Conservation (phyloP, 805 yeast species). For the Cyberlindnera suaveolens region DNA sequence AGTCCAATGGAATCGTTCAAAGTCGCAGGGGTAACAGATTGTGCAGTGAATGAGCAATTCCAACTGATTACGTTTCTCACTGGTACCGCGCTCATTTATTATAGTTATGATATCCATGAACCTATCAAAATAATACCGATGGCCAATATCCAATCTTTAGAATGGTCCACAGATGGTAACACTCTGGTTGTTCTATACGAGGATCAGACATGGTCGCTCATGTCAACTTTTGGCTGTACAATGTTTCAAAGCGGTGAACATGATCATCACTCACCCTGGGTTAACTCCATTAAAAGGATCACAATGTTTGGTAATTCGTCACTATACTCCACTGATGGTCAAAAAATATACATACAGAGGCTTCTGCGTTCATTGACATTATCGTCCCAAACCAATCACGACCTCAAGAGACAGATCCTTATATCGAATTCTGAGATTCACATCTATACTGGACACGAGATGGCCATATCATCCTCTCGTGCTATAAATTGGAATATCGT, state of each 20-base stretch:
- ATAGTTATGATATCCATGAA: conserved; percentile 4
- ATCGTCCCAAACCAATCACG: conserved; percentile 16
- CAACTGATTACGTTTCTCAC: conserved; percentile 4
- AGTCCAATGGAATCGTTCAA: background rate
- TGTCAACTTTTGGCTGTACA: conserved; percentile 24
- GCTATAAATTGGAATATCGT: conserved; percentile 18
- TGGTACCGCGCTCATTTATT: conserved; percentile 1
- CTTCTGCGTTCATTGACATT: conserved; percentile 1
- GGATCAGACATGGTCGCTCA: conserved; percentile 21
- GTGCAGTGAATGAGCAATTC: conserved; percentile 7
- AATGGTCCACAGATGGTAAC: conserved; percentile 14
- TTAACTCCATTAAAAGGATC: conserved; percentile 2
- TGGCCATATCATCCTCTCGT: conserved; percentile 8
- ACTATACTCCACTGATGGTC: conserved; percentile 5
- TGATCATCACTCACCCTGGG: conserved; percentile 10
- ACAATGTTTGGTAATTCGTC: background rate
- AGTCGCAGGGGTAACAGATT: conserved; percentile 3
- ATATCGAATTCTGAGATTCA: conserved; percentile 16
- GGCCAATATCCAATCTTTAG: background rate
- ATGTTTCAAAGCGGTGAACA: conserved; percentile 14
- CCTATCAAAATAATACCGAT: conserved; percentile 4
- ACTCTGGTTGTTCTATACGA: conserved; percentile 11
- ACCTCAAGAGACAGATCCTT: conserved; percentile 21
- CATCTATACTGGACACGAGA: conserved; percentile 23
- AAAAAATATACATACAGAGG: conserved; percentile 3